Base-by-base conservation (phyloP, 2,329 filamentous ascomycete species). In the Bisporella sp. region DNA sequence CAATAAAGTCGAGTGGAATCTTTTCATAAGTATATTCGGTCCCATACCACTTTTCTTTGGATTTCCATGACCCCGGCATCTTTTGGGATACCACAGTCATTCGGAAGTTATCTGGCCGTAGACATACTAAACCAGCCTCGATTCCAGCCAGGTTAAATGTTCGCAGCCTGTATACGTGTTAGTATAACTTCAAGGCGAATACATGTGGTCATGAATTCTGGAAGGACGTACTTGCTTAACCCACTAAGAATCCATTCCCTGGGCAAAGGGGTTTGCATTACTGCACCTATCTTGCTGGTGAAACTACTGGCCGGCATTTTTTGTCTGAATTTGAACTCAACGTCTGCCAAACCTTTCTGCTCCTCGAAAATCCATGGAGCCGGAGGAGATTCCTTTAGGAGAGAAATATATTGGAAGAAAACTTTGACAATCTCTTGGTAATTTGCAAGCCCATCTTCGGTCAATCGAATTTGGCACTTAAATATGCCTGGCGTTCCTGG, bases 11-110 rank as follows among this genome's bases (percentile, higher is more conserved):
- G 11, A 76, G 65, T 0, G 91, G 84, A 35, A 99, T 87, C 63
- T 82, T 85, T 64, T 95, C 87, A 32, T 84, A 78, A 56, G 82
- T 87, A 70, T 96, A 95, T 63, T 97, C 91, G 0, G 93, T 99
- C 6, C 92, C 92, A 61, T 99, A 99, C 93, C 93, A 99, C 65
- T 91, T 89, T 72, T 99, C 93, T 64, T 87, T 95, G 66, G 84
- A 72, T 57, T 95, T 79, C 88, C 89, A 96, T 47, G 81, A 78
- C 0, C 89, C 91, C 0, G 91, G 91, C 58, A 84, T 87, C 6
- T 87, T 85, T 63, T 90, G 87, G 29, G 89, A 92, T 31, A 95
- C 82, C 46, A 97, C 76, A 1, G 82, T 84, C 66, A 96, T 78
- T 31, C 89, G 81, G 71, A 97, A 90, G 64, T 96, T 97, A 65